Conservation (phyloP, 225 moss, liverwort and hornwort genomes). For the Sphagnum tenellum region DNA sequence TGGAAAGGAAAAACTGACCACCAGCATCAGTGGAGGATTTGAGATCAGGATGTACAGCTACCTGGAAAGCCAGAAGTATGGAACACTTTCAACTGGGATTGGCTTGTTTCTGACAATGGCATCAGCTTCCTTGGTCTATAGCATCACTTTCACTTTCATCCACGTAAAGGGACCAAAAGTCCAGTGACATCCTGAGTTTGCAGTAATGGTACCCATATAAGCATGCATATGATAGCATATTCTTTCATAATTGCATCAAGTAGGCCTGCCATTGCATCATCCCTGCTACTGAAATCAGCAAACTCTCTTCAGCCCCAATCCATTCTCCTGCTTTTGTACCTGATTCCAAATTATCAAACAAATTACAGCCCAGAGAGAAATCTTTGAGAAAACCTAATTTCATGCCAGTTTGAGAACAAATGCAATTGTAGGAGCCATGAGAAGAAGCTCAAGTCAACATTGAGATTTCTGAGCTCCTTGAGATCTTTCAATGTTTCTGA, state of each 20-base stretch:
- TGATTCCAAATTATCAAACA: no score
- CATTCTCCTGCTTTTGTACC: no score
- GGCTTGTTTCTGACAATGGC: constrained; percentile 76
- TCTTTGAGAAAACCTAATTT: no score
- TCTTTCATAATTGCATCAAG: constrained; percentile 80
- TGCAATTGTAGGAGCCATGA: no score
- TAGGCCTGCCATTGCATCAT: constrained; percentile 65
- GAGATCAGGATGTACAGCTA: constrained; percentile 29
- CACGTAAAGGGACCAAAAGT: constrained; percentile 59
- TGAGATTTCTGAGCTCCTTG: no score
- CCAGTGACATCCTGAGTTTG: constrained; percentile 72
- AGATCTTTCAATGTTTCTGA: neutral
- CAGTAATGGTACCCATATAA: constrained; percentile 88
- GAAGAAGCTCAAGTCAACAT: no score
- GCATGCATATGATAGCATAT: constrained; percentile 72
- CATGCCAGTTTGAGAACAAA: no score
- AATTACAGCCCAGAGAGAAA: no score
- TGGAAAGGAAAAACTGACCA: constrained; percentile 71
- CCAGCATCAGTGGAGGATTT: constrained; percentile 62
- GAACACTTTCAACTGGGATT: constrained; percentile 59
- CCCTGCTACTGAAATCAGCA: constrained; percentile 29
- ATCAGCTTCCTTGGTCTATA: constrained; percentile 80
- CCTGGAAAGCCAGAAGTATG: constrained; percentile 64
- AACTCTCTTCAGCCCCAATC: neutral
- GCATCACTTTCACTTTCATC: constrained; percentile 85